These are phyloP conservation scores for Sarocladium kiliense DNA, from an alignment of 2,329 filamentous ascomycete genomes.

Conservation along the genomic window DNA sequence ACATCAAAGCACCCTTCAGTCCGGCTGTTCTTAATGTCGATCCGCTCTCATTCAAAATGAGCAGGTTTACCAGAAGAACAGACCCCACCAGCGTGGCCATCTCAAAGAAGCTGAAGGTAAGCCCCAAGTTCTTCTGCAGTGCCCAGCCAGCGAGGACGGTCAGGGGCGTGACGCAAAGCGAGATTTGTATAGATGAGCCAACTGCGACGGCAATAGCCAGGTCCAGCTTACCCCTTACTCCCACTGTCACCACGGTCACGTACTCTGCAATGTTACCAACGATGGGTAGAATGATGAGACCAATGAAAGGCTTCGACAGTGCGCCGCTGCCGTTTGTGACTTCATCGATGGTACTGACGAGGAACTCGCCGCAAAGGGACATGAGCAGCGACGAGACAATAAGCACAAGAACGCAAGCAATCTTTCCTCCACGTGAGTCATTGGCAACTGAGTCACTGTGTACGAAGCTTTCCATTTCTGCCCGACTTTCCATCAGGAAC, in stretches of 20 bases:
- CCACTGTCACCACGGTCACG: constrained; percentile 50
- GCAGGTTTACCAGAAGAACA: constrained; percentile 67
- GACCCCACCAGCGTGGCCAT: constrained; percentile 67
- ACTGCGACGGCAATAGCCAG: constrained; percentile 52
- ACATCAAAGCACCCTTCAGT: constrained; percentile 51
- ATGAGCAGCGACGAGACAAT: constrained; percentile 51
- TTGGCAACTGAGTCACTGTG: constrained; percentile 9
- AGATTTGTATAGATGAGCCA: constrained; percentile 56
- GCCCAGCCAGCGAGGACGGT: constrained; percentile 57
- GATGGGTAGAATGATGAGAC: constrained; percentile 50
- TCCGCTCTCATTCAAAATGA: constrained; percentile 67
- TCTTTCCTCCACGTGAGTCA: constrained; percentile 12
- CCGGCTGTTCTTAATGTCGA: constrained; percentile 52
- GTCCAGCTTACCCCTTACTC: constrained; percentile 52
- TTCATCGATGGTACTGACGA: constrained; percentile 53
- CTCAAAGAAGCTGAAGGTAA: constrained; percentile 72
- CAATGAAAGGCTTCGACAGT: constrained; percentile 53
- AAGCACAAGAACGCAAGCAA: constrained; percentile 44
- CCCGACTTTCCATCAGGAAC: too few species aligned
- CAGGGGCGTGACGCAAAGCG: constrained; percentile 55
- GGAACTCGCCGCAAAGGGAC: constrained; percentile 55
- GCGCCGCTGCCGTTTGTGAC: constrained; percentile 34
- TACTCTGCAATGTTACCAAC: constrained; percentile 40
- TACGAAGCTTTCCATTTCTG: constrained; percentile 6
- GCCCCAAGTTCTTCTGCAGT: constrained; percentile 48